Evolutionary conservation across 1,284 basidiomycete genomes (phyloP).

Genomic region (Schizopora paradoxa): DNA sequence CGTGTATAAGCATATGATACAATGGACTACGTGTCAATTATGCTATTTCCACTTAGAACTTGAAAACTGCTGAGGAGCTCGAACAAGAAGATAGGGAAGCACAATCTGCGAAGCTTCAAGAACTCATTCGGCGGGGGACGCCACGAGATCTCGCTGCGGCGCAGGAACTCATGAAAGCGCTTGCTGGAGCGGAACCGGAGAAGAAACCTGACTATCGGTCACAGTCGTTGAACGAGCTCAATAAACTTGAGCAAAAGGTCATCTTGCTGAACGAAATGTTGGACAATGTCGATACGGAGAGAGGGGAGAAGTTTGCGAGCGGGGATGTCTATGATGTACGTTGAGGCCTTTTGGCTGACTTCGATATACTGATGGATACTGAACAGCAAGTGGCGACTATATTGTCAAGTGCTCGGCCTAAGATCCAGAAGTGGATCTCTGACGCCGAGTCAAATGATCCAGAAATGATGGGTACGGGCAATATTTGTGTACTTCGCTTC

Average conservation of each 20-base stretch:
- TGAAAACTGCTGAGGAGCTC: slow-evolving; percentile 94
- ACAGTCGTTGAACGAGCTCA: slow-evolving; percentile 86
- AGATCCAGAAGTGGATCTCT: slow-evolving; percentile 98
- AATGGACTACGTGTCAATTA: neutral
- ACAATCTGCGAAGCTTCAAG: slow-evolving; percentile 96
- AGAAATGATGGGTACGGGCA: slow-evolving; percentile 72
- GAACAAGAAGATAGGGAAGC: slow-evolving; percentile 95
- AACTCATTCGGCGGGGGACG: slow-evolving; percentile 93
- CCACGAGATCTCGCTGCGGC: slow-evolving; percentile 93
- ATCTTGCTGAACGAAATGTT: slow-evolving; percentile 95
- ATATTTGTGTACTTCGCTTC: neutral
- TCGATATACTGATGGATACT: neutral
- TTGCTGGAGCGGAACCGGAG: slow-evolving; percentile 94
- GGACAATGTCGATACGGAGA: slow-evolving; percentile 76
- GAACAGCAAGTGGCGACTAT: slow-evolving; percentile 85
- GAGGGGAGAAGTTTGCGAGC: slow-evolving; percentile 70
- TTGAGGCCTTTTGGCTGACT: slow-evolving; percentile 18
- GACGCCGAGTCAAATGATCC: slow-evolving; percentile 83
- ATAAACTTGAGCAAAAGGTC: slow-evolving; percentile 93
- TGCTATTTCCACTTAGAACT: slow-evolving; percentile 45
- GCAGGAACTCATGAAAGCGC: slow-evolving; percentile 95
- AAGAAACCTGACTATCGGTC: slow-evolving; percentile 89
- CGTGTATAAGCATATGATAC: slow-evolving; percentile 20
- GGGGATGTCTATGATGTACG: slow-evolving; percentile 93
- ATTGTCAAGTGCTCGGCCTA: slow-evolving; percentile 81